Evolutionary conservation across 306 rosid species (phyloP).

Genomic region (Citrullus amarus): DNA sequence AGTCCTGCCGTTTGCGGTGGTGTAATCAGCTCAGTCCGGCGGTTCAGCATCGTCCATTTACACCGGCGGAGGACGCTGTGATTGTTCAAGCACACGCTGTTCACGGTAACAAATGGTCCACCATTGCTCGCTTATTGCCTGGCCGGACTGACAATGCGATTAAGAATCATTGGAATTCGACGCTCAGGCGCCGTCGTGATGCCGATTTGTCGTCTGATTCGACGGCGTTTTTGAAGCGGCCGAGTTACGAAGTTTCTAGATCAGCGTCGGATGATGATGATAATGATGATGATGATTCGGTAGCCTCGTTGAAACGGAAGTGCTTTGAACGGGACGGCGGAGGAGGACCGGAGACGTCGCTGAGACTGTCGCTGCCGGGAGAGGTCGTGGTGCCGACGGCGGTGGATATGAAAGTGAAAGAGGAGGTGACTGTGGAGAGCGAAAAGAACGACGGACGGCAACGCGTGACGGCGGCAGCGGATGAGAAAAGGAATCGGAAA

Average conservation of each 20-base stretch:
- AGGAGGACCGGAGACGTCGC: slow-evolving; percentile 30
- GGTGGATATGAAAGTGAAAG: background rate
- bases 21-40: slow-evolving; percentile 85
- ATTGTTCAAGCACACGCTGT: slow-evolving; percentile 48
- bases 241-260: background rate
- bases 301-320: slow-evolving; percentile 21
- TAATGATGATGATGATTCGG: slow-evolving; percentile 6
- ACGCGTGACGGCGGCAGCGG: background rate
- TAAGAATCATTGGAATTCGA: slow-evolving; percentile 93
- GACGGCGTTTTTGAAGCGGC: background rate
- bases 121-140: slow-evolving; percentile 70
- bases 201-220: slow-evolving; percentile 7
- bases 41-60: slow-evolving; percentile 83
- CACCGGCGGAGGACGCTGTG: slow-evolving; percentile 42
- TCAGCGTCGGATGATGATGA: slow-evolving; percentile 6
- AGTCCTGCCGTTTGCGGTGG: slow-evolving; percentile 83
- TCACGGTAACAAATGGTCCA: slow-evolving; percentile 96
- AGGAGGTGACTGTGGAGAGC: slow-evolving; percentile 10
- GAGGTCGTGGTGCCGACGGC: slow-evolving; percentile 1
- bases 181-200: slow-evolving; percentile 47
- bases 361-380: slow-evolving; percentile 37
- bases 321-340: slow-evolving; percentile 11
- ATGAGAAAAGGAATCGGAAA: background rate
- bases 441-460: background rate
- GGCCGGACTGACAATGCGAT: slow-evolving; percentile 92